Conservation (phyloP, 129 eudicot genomes). For the Solidago caesia region DNA sequence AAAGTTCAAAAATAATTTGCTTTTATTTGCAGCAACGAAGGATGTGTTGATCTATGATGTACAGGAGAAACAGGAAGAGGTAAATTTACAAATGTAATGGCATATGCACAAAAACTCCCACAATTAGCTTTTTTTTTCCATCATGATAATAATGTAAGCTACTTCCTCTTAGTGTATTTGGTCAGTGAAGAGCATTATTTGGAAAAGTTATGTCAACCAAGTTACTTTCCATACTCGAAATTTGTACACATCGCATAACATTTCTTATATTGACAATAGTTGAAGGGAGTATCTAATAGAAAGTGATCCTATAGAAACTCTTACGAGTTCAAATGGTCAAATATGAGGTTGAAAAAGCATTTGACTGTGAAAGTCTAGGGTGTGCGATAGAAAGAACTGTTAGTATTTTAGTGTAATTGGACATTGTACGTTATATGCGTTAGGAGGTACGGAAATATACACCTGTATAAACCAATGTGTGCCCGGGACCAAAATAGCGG, state of each 20-base stretch:
- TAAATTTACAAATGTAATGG: not conserved
- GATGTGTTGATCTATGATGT: constrained; percentile 22
- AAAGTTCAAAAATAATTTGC: not conserved
- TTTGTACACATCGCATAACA: not conserved
- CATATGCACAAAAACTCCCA: constrained; percentile 1
- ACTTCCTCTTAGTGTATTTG: not conserved
- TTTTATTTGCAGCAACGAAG: constrained; percentile 24
- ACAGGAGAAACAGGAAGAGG: constrained; percentile 22
- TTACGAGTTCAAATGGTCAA: not conserved
- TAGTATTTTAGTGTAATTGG: no score
- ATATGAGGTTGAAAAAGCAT: not conserved
- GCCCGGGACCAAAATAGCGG: no score
- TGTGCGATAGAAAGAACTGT: no score
- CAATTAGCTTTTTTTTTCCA: constrained; percentile 6
- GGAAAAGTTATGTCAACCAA: not conserved
- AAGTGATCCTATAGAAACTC: not conserved
- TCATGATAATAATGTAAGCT: constrained; percentile 7
- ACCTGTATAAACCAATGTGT: no score
- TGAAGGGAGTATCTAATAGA: not conserved
- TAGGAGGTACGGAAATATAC: no score
- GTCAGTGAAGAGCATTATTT: not conserved
- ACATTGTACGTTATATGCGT: no score
- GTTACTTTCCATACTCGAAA: not conserved
- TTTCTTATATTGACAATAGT: not conserved
- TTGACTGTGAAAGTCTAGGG: constrained; percentile 7